Base-by-base conservation (phyloP, 2,329 filamentous ascomycete species). In the Lachnellula cervina region DNA sequence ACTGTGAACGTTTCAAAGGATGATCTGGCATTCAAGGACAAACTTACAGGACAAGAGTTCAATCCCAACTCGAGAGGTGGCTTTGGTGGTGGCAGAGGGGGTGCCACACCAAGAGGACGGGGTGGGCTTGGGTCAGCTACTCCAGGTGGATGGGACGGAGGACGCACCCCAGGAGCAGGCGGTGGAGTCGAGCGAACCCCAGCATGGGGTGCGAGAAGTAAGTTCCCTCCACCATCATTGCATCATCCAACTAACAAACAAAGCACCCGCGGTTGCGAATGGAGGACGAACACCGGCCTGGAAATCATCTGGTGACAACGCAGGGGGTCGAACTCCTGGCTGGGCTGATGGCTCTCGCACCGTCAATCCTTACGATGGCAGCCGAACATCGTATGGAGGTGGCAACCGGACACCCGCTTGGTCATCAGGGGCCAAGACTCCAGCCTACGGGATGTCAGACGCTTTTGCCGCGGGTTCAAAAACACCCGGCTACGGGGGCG, bases 1-100 rank as follows among this genome's bases (percentile, higher is more conserved):
- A 88, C 89, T 16, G 84, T 97, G 59, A 91, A 87, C 7, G 83
- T 97, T 37, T 82, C 85, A 19, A 95, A 95, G 69, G 86, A 88
- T 11, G 83, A 87, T 55, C 76, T 99, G n/a, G 83, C 82, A 23
- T 88, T 95, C 74, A 92, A 93, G 71, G 93, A 99, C 76, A 89
- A 82, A 59, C 73, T 87, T 54, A 93, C 88, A 4, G 92, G 91
- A 46, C 82, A 86, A 54, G 81, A 81, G n/a, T 87, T 96, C 59
- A 87, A 92, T 62, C 83, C 89, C 55, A 82, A 82, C 55, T 76
- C 78, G 19, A 72, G 74, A 57, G 67, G 70, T 61, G 76, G 74
- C 50, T 70, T 63, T 57, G 70, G 67, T 49, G 77, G 78, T 47
- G 74, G 73, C 19, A 72, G 72, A 9, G 74, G 75, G 32, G 77